Evolutionary conservation across 1,284 basidiomycete species (phyloP).

Genomic region (Rhodotorula sp.): DNA sequence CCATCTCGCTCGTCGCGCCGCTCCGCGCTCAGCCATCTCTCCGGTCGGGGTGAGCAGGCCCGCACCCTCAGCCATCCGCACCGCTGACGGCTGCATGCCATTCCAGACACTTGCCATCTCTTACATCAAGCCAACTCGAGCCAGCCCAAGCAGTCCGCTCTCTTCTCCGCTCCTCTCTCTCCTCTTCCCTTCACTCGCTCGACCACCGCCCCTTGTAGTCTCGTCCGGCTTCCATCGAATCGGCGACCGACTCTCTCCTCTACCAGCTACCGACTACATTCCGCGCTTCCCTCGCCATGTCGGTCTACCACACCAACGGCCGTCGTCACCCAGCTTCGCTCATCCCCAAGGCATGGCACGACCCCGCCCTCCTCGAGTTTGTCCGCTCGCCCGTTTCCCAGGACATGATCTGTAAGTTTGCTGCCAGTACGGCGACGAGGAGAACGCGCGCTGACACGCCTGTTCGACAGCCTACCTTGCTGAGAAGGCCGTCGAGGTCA

Average conservation of each 20-base stretch:
- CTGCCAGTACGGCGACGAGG: not conserved
- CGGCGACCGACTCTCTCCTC: not conserved
- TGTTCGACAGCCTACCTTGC: conserved; percentile 57
- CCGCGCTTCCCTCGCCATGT: not conserved
- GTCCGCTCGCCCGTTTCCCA: conserved; percentile 70
- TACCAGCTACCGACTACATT: not conserved
- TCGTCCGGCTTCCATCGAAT: not conserved
- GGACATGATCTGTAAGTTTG: conserved; percentile 67
- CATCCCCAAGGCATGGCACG: conserved; percentile 55
- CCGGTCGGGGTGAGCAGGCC: too few species aligned
- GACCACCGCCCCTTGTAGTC: not conserved
- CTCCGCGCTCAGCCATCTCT: not conserved
- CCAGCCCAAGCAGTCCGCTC: not conserved
- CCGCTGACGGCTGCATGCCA: not conserved
- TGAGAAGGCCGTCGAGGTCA: conserved; percentile 62
- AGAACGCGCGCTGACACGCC: not conserved
- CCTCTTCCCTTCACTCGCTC: not conserved
- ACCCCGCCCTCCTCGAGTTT: conserved; percentile 72
- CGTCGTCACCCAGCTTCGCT: conserved; percentile 45
- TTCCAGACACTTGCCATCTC: not conserved
- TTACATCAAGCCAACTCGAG: conserved; percentile 7
- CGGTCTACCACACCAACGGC: conserved; percentile 25
- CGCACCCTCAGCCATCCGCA: not conserved
- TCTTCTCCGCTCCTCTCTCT: not conserved
- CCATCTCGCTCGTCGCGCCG: conserved; percentile 8